Evolutionary conservation across 345 rosid species (phyloP).

Genomic region (Ceriops zippeliana): DNA sequence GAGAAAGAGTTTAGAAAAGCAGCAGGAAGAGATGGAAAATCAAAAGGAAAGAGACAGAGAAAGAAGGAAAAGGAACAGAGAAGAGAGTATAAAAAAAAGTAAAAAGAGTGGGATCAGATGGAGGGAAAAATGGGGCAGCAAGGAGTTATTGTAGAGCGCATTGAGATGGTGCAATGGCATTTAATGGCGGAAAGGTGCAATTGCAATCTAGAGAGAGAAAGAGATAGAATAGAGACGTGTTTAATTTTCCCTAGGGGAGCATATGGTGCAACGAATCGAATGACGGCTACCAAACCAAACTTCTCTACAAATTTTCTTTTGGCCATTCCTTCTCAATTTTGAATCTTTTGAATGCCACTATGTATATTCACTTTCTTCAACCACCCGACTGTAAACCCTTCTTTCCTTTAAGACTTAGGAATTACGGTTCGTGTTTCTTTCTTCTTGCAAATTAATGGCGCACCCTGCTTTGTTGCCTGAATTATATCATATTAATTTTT

Average conservation of each 20-base stretch:
- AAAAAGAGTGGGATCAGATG: slow-evolving; percentile 7
- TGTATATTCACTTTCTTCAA: background rate
- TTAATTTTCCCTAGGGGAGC: slow-evolving; percentile 5
- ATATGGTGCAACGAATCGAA: slow-evolving; percentile 35
- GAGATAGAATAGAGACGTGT: slow-evolving; percentile 17
- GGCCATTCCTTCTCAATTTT: background rate
- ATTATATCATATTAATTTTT: too few relatives aligned
- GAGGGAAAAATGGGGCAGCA: slow-evolving; percentile 33
- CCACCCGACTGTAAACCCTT: background rate
- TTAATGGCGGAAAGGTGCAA: slow-evolving; percentile 53
- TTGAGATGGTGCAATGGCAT: slow-evolving; percentile 75
- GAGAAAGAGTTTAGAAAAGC: slow-evolving; percentile 11
- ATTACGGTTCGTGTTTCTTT: background rate
- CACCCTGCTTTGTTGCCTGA: background rate
- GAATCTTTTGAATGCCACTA: background rate
- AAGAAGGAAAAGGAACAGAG: background rate
- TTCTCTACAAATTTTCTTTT: slow-evolving; percentile 8
- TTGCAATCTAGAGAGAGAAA: slow-evolving; percentile 27
- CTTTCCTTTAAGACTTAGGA: background rate
- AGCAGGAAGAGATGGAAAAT: background rate
- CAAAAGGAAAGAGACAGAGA: background rate
- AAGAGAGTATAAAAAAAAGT: slow-evolving; percentile 1
- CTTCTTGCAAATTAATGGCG: slow-evolving; percentile 3
- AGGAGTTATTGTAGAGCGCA: slow-evolving; percentile 67
- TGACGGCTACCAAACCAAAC: slow-evolving; percentile 57